Percentiles rank a stretch among this genome's conserved stretches.
These are phyloP conservation scores for Penicillium ochrochloron DNA, from an alignment of 495 filamentous ascomycete species.

Conservation along the genomic window DNA sequence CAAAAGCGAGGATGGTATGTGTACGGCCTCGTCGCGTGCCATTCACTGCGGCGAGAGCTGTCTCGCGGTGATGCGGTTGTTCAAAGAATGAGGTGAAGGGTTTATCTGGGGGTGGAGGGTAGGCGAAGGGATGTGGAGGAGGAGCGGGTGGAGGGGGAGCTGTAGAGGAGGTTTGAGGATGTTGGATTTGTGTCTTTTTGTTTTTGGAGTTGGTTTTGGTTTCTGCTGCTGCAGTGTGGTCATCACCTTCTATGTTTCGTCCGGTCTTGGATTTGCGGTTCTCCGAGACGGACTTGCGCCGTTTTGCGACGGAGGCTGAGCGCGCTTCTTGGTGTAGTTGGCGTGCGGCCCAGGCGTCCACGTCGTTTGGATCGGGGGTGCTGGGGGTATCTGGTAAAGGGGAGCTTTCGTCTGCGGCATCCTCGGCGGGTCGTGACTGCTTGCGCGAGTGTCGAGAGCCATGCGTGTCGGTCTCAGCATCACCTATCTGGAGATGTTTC, in stretches of 20 bases:
- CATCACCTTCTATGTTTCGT: constrained; percentile 16
- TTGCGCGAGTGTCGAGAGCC: constrained; percentile 30
- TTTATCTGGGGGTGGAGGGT: constrained; percentile 48
- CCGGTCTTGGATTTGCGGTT: constrained; percentile 20
- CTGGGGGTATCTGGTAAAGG: constrained; percentile 42
- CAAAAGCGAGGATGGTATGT: constrained; percentile 65
- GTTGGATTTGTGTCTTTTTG: constrained; percentile 15
- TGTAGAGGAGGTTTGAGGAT: constrained; percentile 12
- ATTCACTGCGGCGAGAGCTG: constrained; percentile 65
- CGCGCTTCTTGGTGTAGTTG: constrained; percentile 76
- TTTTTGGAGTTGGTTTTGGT: constrained; percentile 39
- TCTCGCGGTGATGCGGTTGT: constrained; percentile 75
- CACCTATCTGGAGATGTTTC: constrained; percentile 44
- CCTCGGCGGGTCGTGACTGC: constrained; percentile 27
- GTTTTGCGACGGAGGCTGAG: constrained; percentile 43
- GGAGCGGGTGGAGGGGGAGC: constrained; percentile 47
- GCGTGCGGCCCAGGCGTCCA: constrained; percentile 72
- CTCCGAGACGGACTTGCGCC: constrained; percentile 29
- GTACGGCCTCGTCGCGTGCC: constrained; percentile 47
- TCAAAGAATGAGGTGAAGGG: constrained; percentile 86
- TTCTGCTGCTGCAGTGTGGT: constrained; percentile 24
- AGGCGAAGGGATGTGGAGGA: constrained; percentile 73
- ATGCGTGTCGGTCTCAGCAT: constrained; percentile 20
- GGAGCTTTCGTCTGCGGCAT: constrained; percentile 26
- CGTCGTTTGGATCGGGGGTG: constrained; percentile 67